Conservation (phyloP, 2,329 filamentous ascomycete species). For the Fusarium odoratissimum region DNA sequence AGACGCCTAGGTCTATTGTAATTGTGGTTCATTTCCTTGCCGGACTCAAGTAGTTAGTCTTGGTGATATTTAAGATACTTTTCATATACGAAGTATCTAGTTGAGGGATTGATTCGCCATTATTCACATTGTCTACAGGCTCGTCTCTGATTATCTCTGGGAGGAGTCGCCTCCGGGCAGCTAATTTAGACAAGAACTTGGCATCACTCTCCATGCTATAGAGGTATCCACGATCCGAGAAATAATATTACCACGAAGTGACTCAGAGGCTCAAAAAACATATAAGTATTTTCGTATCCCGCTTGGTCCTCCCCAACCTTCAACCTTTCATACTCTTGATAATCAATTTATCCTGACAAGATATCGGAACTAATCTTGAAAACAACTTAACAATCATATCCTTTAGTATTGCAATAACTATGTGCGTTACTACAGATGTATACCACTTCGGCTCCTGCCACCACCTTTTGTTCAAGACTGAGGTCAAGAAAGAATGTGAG, state of each 20-base stretch:
- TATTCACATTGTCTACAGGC: background rate
- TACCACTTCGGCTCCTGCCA: background rate
- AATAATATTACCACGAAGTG: background rate
- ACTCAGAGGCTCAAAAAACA: background rate
- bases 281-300: background rate
- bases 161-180: rapidly evolving
- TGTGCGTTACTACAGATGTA: background rate
- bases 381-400: background rate
- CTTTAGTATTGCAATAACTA: background rate
- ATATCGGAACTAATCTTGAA: background rate
- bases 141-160: background rate
- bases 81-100: background rate
- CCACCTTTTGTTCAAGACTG: background rate
- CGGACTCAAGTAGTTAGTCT: too few species aligned
- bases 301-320: background rate
- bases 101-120: background rate
- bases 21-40: rapidly evolving
- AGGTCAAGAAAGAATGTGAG: background rate
- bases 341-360: background rate
- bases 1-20: background rate
- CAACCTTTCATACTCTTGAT: background rate
- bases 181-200: background rate
- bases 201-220: too few species aligned
- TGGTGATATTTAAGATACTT: too few species aligned
- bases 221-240: background rate